Evolutionary conservation across 306 rosid species (phyloP), one percentile per base, ranked within the genome.

Genomic region (Begonia fuchsioides): DNA sequence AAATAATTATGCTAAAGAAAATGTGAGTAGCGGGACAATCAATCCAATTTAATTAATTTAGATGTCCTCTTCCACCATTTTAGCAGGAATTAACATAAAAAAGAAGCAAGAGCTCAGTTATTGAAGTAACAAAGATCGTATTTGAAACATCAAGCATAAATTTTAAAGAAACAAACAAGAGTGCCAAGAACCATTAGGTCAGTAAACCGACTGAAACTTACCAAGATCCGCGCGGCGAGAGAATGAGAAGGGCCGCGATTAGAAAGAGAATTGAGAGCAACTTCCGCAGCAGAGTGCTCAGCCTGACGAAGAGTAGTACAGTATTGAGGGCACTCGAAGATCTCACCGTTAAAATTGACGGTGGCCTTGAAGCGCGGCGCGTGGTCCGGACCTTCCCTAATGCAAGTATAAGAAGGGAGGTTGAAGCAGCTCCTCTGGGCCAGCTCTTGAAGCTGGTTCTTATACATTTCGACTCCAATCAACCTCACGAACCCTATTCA

Each of bases 381-480:
- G 86, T 92, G 98, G 86, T 92, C 98, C 11, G 98, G 98, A 77
- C 98, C 98, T 72, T 85, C 98, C 63, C 98, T 65, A 69, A 92
- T 71, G 86, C 94, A 92, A 47, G 93, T 65, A 76, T 92, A 92
- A 12, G 98, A 92, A 26, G 98, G 98, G 4, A 92, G 80, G 70
- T 92, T 92, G 76, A 92, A 92, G 77, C 98, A 92, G 79, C 98
- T 92, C 67, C 98, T 68, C 62, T 92, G 98, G 50, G 98, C 98
- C 93, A 92, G 94, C 96, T 92, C 98, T 64, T 92, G 98, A 60
- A 92, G 98, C 98, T 92, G 98, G 93, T 92, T 92, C 81, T 92
- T 92, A 71, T 92, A 92, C 98, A 92, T 92, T 84, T 76, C 85
- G 58, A 13, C 72, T 16, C 49, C 75, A 53, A 49, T 48, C 49